phyloP scores from a whole-genome alignment of 352 stramenopile genomes.

The Phytophthora podocarpi region DNA sequence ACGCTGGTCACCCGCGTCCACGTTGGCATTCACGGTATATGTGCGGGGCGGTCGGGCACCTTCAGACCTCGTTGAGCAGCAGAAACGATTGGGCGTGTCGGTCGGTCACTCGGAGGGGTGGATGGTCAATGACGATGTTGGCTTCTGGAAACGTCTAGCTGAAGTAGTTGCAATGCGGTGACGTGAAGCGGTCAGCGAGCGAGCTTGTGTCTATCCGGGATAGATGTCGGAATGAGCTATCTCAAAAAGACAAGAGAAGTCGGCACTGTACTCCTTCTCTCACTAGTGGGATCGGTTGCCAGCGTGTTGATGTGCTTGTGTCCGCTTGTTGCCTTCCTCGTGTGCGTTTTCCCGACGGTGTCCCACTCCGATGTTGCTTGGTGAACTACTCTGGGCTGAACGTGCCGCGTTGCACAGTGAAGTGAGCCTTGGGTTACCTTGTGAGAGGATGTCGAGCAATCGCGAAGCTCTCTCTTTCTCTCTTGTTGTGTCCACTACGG shows the following conservation, averaged over 20 bases:
- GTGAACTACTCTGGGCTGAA: background rate
- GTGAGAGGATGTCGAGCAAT: slow-evolving; percentile 13
- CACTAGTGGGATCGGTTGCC: slow-evolving; percentile 17
- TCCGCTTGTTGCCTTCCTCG: slow-evolving; percentile 24
- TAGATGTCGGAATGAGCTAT: slow-evolving; percentile 35
- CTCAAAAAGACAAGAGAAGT: slow-evolving; percentile 12
- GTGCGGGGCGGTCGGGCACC: too few species aligned
- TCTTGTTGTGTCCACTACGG: background rate
- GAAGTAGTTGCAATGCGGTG: too few species aligned
- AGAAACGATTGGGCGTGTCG: background rate
- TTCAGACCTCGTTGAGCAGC: background rate
- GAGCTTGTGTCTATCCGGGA: slow-evolving; percentile 31
- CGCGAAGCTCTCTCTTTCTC: slow-evolving; percentile 5
- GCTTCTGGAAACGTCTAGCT: too few species aligned
- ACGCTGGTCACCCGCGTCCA: background rate
- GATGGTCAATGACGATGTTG: background rate
- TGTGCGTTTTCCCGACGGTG: slow-evolving; percentile 11
- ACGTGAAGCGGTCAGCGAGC: background rate
- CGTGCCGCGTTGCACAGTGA: background rate
- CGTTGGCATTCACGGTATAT: slow-evolving; percentile 13
- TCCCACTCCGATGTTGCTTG: slow-evolving; percentile 19
- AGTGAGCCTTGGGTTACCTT: background rate
- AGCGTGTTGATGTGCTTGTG: slow-evolving; percentile 21
- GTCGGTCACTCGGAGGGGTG: background rate
- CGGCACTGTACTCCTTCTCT: slow-evolving; percentile 20